A percentile compares a stretch with the other conserved stretches of the same genome.
phyloP scores from a whole-genome alignment of 2,329 filamentous ascomycete genomes.

The Fonsecaea erecta region DNA sequence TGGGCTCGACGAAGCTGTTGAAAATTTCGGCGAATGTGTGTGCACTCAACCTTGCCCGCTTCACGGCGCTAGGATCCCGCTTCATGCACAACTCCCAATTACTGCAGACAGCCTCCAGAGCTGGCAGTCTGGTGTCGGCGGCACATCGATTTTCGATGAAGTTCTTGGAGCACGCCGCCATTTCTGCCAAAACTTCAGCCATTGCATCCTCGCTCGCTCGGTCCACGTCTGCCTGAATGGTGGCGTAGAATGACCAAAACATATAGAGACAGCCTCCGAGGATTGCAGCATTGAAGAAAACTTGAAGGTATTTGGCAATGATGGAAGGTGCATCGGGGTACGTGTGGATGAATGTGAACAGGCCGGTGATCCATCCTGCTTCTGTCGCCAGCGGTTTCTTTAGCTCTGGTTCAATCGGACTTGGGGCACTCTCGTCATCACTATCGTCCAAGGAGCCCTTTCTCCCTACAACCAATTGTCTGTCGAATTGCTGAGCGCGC shows the following conservation, averaged over 20 bases:
- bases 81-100: slow-evolving; percentile 89
- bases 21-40: slow-evolving; percentile 90
- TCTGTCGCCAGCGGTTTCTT: slow-evolving; percentile 34
- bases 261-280: slow-evolving; percentile 62
- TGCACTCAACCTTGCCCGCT: slow-evolving; percentile 78
- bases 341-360: slow-evolving; percentile 66
- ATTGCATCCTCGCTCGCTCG: slow-evolving; percentile 71
- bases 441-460: slow-evolving; percentile 50
- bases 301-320: slow-evolving; percentile 69
- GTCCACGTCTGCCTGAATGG: slow-evolving; percentile 75
- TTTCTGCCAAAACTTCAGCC: slow-evolving; percentile 72
- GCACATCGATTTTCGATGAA: slow-evolving; percentile 78
- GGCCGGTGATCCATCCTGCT: slow-evolving; percentile 43
- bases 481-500: slow-evolving; percentile 53
- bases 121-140: slow-evolving; percentile 69
- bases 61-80: slow-evolving; percentile 76
- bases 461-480: slow-evolving; percentile 43
- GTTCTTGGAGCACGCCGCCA: slow-evolving; percentile 72
- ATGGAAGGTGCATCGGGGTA: slow-evolving; percentile 69
- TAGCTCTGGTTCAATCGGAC: slow-evolving; percentile 26
- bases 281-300: slow-evolving; percentile 58
- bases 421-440: slow-evolving; percentile 47
- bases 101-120: slow-evolving; percentile 72
- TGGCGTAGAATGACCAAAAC: slow-evolving; percentile 69
- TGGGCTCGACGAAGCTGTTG: slow-evolving; percentile 89